Base-by-base conservation (phyloP, 1,139 yeast species). In the Arxiozyma heterogenica region DNA sequence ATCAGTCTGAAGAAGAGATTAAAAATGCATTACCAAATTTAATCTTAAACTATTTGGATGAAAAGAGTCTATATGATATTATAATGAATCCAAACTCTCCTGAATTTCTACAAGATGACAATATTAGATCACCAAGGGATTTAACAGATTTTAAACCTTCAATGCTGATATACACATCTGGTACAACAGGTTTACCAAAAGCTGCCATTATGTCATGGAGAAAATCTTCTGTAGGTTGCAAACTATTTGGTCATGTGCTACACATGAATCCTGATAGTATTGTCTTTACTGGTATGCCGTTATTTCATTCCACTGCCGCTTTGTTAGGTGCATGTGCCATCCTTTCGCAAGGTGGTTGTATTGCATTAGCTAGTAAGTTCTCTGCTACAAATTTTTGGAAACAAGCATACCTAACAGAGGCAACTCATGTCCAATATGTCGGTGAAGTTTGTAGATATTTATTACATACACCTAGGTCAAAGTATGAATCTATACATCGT, bases 181-280 rank as follows among this genome's bases (percentile, higher is more conserved):
- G 98, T 48, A 91, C 98, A 11, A 89, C 98, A 0, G 98, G 98
- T 0, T 72, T 90, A 59, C 98, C 98, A 17, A 93, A 93, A 70
- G 88, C 97, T 4, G 98, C 96, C 4, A 84, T 88, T 58, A 85
- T 91, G 83, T 84, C 95, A 4, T 90, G 97, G 96, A 77, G 89
- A 62, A 91, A 90, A 70, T 79, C 86, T 3, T 64, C 68, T 3
- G 75, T 86, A 74, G 95, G 96, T 0, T 75, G 89, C 1, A 71
- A 78, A 9, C 67, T 86, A 45, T 89, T 88, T 68, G 89, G 90
- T 1, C 77, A 78, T 59, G 84, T 87, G 53, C 80, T 86, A 75
- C 78, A 82, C 58, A 75, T 89, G 60, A 70, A 72, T n/a, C 59
- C 69, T 4, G 65, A 72, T 3, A 82, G 87, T 23, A 80, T 78